Evolutionary conservation across 257 asterid species (phyloP), one percentile per base, ranked within the genome.

Genomic region (Solanum gracilifrons): DNA sequence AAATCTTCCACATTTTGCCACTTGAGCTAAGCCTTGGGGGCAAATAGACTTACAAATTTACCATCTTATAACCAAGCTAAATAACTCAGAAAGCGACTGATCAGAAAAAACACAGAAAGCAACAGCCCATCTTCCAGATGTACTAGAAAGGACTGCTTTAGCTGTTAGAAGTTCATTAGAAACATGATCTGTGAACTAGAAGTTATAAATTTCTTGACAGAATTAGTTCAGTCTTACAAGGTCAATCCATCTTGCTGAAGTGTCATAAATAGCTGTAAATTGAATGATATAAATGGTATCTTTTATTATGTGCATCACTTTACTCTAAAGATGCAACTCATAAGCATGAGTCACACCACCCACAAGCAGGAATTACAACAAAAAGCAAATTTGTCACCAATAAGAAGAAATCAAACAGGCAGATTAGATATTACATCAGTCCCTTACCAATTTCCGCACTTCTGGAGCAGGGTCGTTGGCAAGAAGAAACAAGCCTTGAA

Each of bases 361-460:
- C 55, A 75, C 55, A 74, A 74, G 55, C 82, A 36, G 82, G 82
- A 75, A 36, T 76, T 39, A 39, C 62, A 77, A 6, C 35, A 77
- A 75, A 73, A 73, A 36, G 55, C 11, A 74, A 36, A 74, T 48
- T 76, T 48, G 29, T 21, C 35, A 76, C n/a, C 7, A 10, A n/a
- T 77, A 27, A 82, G 11, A 13, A 29, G 71, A 51, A 37, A 48
- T 36, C 6, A 46, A 31, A 21, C 12, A 82, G 58, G 41, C 27
- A 32, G 41, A 82, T 29, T 39, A 79, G 79, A 7, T 21, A 66
- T 41, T 31, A 39, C 41, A 6, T 68, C 8, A 82, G 77, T 23
- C 76, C 21, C 97, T 93, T 90, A 96, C 99, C 99, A 96, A 92
- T 94, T 94, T 96, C 90, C 98, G 97, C 87, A 96, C 98, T 87